Percentiles rank a stretch among this genome's conserved stretches.
Evolutionary conservation across 345 rosid species (phyloP).

Genomic region (Pistacia atlantica): DNA sequence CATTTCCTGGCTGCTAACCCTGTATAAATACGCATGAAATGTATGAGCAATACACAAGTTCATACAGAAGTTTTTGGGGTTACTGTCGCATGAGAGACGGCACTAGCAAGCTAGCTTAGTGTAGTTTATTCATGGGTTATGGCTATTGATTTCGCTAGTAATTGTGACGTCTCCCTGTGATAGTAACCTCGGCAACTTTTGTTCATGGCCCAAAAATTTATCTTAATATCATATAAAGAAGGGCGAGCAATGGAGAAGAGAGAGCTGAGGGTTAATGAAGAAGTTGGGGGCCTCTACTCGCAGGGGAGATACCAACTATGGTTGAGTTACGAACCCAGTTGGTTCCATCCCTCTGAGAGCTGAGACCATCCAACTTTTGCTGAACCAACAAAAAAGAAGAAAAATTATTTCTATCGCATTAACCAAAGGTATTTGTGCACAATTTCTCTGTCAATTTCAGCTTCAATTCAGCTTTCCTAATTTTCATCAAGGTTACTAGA

Average conservation of each 20-base stretch:
- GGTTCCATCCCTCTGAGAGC: not conserved
- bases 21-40: too few relatives aligned
- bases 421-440: not conserved
- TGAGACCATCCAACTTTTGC: not conserved
- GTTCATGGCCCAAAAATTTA: not conserved
- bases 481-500: not conserved
- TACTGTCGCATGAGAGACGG: constrained; percentile 5
- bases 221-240: too few relatives aligned
- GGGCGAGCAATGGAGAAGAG: not conserved
- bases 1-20: too few relatives aligned
- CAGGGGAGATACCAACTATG: constrained; percentile 7
- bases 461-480: not conserved
- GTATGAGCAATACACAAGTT: not conserved
- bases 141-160: too few relatives aligned
- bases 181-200: too few relatives aligned
- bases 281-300: not conserved
- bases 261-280: not conserved
- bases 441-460: not conserved
- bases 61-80: not conserved
- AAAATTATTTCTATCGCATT: too few relatives aligned
- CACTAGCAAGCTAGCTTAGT: not conserved
- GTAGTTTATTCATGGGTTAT: too few relatives aligned
- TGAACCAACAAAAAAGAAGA: not conserved
- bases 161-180: too few relatives aligned
- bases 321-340: not conserved